phyloP scores from a whole-genome alignment of 1,139 yeast genomes.

The Tardiomyces depauwii region DNA sequence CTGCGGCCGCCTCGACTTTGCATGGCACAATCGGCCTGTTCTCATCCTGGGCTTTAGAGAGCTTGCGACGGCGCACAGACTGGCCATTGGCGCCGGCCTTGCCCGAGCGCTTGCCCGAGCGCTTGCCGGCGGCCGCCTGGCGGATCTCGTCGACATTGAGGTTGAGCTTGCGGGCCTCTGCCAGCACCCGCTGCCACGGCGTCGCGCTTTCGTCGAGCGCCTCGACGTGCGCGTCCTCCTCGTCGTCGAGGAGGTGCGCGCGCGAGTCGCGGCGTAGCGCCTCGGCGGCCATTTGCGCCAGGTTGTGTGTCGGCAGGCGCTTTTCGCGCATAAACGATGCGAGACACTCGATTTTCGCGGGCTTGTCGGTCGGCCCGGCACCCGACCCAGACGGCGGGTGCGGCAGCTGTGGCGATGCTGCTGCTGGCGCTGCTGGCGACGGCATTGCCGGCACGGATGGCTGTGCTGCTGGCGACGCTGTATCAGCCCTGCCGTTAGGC shows the following conservation, averaged over 20 bases:
- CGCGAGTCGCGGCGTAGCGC: slow-evolving; percentile 14
- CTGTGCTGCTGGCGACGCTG: not conserved
- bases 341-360: slow-evolving; percentile 4
- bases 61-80: not conserved
- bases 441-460: not conserved
- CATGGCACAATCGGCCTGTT: not conserved
- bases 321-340: not conserved
- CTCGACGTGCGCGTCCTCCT: slow-evolving; percentile 16
- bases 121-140: slow-evolving; percentile 9
- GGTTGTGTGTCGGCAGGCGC: slow-evolving; percentile 13
- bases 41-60: not conserved
- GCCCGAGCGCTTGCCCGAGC: slow-evolving; percentile 3
- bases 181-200: slow-evolving; percentile 14
- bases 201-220: slow-evolving; percentile 13
- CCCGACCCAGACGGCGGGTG: too few relatives aligned
- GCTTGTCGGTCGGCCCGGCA: too few relatives aligned
- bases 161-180: slow-evolving; percentile 19
- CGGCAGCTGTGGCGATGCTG: too few relatives aligned
- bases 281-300: slow-evolving; percentile 20
- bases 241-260: slow-evolving; percentile 24
- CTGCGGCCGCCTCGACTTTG: slow-evolving; percentile 2
- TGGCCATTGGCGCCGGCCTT: slow-evolving; percentile 1
- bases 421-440: not conserved
- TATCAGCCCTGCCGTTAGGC: not conserved
- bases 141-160: slow-evolving; percentile 17